These are phyloP conservation scores for Kazachstania africana DNA, from an alignment of 805 yeast genomes.

Conservation along the genomic window DNA sequence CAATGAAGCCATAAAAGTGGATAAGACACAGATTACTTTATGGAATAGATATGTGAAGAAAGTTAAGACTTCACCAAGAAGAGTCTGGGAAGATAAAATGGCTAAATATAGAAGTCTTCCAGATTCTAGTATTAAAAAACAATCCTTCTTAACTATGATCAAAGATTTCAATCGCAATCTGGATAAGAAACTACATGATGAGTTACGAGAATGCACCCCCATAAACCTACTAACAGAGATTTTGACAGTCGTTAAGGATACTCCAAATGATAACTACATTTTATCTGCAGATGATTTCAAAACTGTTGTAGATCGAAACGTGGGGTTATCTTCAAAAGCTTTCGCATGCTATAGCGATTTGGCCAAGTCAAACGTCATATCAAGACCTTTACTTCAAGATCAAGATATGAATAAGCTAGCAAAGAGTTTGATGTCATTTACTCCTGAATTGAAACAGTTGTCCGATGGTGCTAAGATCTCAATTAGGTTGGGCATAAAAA, in stretches of 20 bases:
- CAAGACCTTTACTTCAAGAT: too few species aligned
- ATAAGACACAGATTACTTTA: slow-evolving; percentile 54
- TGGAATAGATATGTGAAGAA: slow-evolving; percentile 66
- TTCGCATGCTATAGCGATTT: slow-evolving; percentile 17
- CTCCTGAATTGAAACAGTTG: slow-evolving; percentile 7
- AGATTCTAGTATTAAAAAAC: slow-evolving; percentile 18
- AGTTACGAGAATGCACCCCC: slow-evolving; percentile 30
- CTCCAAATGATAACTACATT: slow-evolving; percentile 7
- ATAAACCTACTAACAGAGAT: slow-evolving; percentile 36
- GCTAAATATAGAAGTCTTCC: slow-evolving; percentile 13
- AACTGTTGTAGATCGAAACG: slow-evolving; percentile 26
- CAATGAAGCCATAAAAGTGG: slow-evolving; percentile 54
- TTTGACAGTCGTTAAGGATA: slow-evolving; percentile 21
- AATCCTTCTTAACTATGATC: slow-evolving; percentile 13
- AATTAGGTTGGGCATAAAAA: slow-evolving; percentile 18
- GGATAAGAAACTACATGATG: slow-evolving; percentile 14
- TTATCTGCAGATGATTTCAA: slow-evolving; percentile 26
- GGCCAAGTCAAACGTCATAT: slow-evolving; percentile 13
- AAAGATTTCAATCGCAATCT: slow-evolving; percentile 15
- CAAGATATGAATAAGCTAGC: slow-evolving; percentile 7
- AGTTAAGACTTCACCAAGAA: slow-evolving; percentile 37
- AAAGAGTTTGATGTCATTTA: slow-evolving; percentile 5
- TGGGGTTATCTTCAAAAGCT: slow-evolving; percentile 12
- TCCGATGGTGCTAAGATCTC: slow-evolving; percentile 15
- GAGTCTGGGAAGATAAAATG: slow-evolving; percentile 18